Percentiles rank a stretch among this genome's conserved stretches.
Evolutionary conservation across 2,329 filamentous ascomycete species (phyloP).

Genomic region (Talaromyces piceae): DNA sequence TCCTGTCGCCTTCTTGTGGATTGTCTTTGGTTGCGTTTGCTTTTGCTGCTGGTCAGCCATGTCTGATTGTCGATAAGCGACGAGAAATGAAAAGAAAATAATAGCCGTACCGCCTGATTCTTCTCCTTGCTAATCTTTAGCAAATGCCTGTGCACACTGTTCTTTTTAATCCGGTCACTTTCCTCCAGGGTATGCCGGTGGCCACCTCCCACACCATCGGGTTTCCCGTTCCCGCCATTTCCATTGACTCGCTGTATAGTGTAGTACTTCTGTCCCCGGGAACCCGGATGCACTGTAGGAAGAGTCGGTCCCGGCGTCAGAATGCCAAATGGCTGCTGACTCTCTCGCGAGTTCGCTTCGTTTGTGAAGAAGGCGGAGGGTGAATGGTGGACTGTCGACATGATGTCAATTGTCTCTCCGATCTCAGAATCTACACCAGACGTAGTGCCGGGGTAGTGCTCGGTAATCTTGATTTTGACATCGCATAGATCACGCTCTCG

Average conservation of each 20-base stretch:
- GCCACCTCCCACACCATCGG: slow-evolving; percentile 61
- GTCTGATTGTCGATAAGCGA: neutral
- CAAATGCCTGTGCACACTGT: slow-evolving; percentile 61
- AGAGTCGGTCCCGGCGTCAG: slow-evolving; percentile 34
- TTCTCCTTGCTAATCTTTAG: slow-evolving; percentile 59
- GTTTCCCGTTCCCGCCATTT: slow-evolving; percentile 65
- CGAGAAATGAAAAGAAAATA: slow-evolving; percentile 19
- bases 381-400: slow-evolving; percentile 1
- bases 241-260: slow-evolving; percentile 73
- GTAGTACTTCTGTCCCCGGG: slow-evolving; percentile 53
- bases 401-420: slow-evolving; percentile 15
- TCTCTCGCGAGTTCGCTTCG: slow-evolving; percentile 10
- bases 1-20: slow-evolving; percentile 66
- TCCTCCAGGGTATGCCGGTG: slow-evolving; percentile 67
- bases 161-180: slow-evolving; percentile 75
- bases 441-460: slow-evolving; percentile 56
- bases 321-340: slow-evolving; percentile 34
- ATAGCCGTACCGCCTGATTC: slow-evolving; percentile 50
- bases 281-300: slow-evolving; percentile 40
- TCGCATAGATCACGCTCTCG: slow-evolving; percentile 72
- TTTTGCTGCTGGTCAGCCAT: slow-evolving; percentile 36
- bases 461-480: slow-evolving; percentile 79
- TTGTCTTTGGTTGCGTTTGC: slow-evolving; percentile 53
- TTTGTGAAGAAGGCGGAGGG: slow-evolving; percentile 15
- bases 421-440: slow-evolving; percentile 12